Conservation (phyloP, 768 basidiomycete genomes). For the Hericium coralloides region DNA sequence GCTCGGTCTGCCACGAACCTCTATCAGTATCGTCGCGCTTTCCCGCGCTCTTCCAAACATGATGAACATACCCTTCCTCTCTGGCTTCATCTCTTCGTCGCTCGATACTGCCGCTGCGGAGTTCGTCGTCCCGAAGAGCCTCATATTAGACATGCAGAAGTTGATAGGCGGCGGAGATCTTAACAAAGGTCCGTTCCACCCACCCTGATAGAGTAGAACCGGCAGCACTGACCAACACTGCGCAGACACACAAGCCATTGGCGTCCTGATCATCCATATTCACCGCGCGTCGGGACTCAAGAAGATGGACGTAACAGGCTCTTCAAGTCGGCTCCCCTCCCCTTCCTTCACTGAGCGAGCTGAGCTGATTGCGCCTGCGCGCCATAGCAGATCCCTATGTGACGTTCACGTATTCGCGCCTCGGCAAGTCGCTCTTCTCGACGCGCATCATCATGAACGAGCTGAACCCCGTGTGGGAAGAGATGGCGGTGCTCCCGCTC, state of each 20-base stretch:
- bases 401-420: constrained; percentile 55
- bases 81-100: constrained; percentile 55
- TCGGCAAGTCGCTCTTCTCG: constrained; percentile 58
- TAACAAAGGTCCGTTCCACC: constrained; percentile 29
- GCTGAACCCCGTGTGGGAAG: constrained; percentile 59
- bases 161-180: constrained; percentile 49
- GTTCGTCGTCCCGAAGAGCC: constrained; percentile 63
- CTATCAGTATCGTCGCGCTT: constrained; percentile 57
- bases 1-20: constrained; percentile 61
- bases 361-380: not conserved
- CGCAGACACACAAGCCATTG: constrained; percentile 44
- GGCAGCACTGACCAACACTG: no score
- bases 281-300: constrained; percentile 50
- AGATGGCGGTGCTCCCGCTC: constrained; percentile 54
- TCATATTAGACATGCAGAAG: constrained; percentile 61
- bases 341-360: not conserved
- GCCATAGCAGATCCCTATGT: constrained; percentile 38
- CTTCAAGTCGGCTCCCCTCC: constrained; percentile 22
- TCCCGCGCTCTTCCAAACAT: constrained; percentile 57
- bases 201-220: no score
- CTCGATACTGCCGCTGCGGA: constrained; percentile 54
- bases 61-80: constrained; percentile 69
- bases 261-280: constrained; percentile 58
- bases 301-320: constrained; percentile 27
- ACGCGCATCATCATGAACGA: constrained; percentile 60